A percentile compares a stretch with the other conserved stretches of the same genome.
Conservation (phyloP, 495 filamentous ascomycete species). For the Lindgomyces ingoldianus region DNA sequence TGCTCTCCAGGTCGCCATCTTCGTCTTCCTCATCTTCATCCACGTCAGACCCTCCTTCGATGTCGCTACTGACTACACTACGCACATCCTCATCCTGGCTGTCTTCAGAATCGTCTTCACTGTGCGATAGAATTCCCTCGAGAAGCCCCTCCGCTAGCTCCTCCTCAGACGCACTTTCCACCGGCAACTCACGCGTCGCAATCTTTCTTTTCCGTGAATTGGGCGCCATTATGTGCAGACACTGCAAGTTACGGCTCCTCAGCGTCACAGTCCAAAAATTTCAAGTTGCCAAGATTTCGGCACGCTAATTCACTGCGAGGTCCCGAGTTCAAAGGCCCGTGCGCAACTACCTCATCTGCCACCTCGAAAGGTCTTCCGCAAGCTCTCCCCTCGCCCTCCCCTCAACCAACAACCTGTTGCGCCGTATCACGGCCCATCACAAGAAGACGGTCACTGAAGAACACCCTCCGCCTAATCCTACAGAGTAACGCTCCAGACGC, state of each 20-base stretch:
- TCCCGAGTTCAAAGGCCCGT: no score
- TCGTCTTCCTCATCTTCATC: constrained; percentile 58
- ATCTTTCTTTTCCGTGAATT: constrained; percentile 34
- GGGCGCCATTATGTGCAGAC: constrained; percentile 22
- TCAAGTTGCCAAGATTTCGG: constrained; percentile 16
- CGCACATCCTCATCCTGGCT: constrained; percentile 46
- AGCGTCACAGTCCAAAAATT: constrained; percentile 5
- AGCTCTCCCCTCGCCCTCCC: neutral
- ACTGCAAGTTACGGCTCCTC: neutral
- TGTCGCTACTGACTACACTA: constrained; percentile 31
- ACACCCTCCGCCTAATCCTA: neutral
- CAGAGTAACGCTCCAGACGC: constrained; percentile 19
- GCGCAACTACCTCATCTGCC: neutral
- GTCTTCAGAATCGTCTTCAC: constrained; percentile 50
- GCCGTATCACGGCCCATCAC: neutral
- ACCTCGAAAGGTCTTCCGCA: neutral
- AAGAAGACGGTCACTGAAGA: neutral
- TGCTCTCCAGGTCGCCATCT: constrained; percentile 56
- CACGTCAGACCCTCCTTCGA: constrained; percentile 13
- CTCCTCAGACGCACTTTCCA: constrained; percentile 43
- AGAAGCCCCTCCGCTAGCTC: constrained; percentile 65
- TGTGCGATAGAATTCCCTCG: constrained; percentile 64
- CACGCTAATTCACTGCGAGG: no score
- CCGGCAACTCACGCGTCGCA: constrained; percentile 18
- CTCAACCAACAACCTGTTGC: neutral